phyloP scores from a whole-genome alignment of 371 early-diverging fungal species.

The Syncephalastrum monosporum region DNA sequence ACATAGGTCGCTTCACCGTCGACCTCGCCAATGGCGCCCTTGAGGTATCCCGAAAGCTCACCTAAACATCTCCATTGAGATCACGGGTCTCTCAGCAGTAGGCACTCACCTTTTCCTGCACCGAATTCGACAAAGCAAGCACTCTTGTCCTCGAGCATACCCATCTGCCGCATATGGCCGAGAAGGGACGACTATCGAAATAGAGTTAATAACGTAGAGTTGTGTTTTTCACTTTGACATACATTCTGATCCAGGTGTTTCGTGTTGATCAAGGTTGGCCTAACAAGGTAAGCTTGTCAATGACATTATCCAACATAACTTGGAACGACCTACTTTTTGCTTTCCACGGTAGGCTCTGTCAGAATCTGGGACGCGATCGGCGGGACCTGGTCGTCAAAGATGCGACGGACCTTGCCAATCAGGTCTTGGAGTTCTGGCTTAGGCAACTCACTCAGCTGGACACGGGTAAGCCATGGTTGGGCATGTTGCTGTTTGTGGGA shows the following conservation, averaged over 20 bases:
- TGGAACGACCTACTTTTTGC: constrained; percentile 2
- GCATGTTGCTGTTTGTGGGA: constrained; percentile 43
- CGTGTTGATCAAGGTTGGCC: constrained; percentile 40
- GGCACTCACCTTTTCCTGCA: constrained; percentile 72
- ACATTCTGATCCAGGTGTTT: constrained; percentile 74
- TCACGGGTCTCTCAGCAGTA: neutral
- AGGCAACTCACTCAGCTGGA: constrained; percentile 41
- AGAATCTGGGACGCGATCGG: constrained; percentile 41
- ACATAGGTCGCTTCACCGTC: constrained; percentile 61
- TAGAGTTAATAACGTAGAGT: neutral
- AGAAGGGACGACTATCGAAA: constrained; percentile 67
- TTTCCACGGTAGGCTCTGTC: constrained; percentile 11
- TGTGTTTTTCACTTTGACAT: neutral
- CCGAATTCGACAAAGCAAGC: constrained; percentile 82
- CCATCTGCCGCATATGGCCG: constrained; percentile 68
- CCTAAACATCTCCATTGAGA: constrained; percentile 27
- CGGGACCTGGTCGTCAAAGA: constrained; percentile 36
- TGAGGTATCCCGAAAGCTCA: constrained; percentile 63
- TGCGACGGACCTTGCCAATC: constrained; percentile 46
- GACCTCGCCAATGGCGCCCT: constrained; percentile 55
- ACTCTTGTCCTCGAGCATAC: constrained; percentile 56
- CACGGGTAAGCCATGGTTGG: constrained; percentile 49
- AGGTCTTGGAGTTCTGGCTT: constrained; percentile 40
- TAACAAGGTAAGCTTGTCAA: constrained; percentile 10
- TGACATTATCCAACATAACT: neutral